Conservation (phyloP, 257 asterid genomes). For the Scutellaria galericulata region DNA sequence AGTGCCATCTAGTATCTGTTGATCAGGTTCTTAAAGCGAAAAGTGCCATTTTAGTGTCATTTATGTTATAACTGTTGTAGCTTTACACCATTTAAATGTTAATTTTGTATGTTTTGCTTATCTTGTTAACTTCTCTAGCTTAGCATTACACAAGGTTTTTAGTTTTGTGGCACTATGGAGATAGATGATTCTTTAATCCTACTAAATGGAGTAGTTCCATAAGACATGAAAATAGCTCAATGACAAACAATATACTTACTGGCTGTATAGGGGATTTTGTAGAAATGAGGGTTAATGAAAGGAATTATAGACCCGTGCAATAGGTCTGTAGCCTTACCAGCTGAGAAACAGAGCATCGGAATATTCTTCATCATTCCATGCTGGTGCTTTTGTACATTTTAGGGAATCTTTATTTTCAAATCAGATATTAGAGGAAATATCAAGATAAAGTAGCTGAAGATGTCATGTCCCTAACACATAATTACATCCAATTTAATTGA, state of each 20-base stretch:
- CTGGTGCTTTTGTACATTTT: conserved; percentile 4
- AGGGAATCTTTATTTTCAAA: conserved; percentile 15
- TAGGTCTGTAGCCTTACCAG: background rate
- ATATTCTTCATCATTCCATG: background rate
- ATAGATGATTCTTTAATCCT: background rate
- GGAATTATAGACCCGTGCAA: background rate
- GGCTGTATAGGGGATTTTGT: background rate
- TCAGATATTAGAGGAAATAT: conserved; percentile 3
- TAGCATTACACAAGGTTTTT: background rate
- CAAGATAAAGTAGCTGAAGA: conserved; percentile 3
- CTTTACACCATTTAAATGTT: conserved; percentile 7
- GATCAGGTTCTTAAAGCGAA: conserved; percentile 71
- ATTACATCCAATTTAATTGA: background rate
- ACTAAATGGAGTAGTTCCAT: conserved; percentile 11
- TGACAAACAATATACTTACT: background rate
- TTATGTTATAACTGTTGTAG: background rate
- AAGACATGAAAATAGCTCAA: conserved; percentile 4
- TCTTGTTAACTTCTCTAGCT: conserved; percentile 12
- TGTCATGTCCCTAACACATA: background rate
- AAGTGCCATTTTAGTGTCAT: conserved; percentile 20
- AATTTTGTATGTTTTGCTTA: background rate
- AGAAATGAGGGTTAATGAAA: background rate
- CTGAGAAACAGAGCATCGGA: background rate
- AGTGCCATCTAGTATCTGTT: conserved; percentile 71
- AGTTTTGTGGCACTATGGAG: background rate